Evolutionary conservation across 2,329 filamentous ascomycete species (phyloP).

Genomic region (Neonectria sp.): DNA sequence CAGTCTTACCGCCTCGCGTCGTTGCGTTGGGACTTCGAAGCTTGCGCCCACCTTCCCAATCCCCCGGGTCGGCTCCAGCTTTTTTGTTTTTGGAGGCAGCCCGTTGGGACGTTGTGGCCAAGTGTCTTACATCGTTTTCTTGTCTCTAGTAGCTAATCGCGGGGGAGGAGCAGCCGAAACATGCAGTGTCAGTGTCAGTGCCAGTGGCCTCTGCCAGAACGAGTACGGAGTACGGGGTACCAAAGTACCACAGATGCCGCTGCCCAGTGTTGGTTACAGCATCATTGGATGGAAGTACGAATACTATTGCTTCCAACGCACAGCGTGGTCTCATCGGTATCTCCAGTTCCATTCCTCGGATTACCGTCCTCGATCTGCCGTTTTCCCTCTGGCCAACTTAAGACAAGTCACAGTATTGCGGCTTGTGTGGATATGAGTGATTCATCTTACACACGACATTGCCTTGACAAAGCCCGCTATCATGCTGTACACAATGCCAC

Average conservation of each 20-base stretch:
- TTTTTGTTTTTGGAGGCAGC: constrained; percentile 9
- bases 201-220: not conserved
- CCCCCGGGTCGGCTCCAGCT: constrained; percentile 8
- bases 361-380: constrained; percentile 8
- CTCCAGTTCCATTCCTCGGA: constrained; percentile 2
- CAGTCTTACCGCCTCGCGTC: too few relatives aligned
- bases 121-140: not conserved
- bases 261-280: not conserved
- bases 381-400: not conserved
- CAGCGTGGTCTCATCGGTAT: not conserved
- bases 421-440: constrained; percentile 5
- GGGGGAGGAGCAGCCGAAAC: constrained; percentile 2
- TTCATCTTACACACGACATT: constrained; percentile 27
- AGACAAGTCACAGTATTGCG: constrained; percentile 18
- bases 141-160: not conserved
- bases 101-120: constrained; percentile 8
- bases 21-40: too few relatives aligned
- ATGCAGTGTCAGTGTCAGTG: not conserved
- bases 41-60: constrained; percentile 7
- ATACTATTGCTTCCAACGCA: not conserved
- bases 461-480: constrained; percentile 11
- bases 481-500: constrained; percentile 40
- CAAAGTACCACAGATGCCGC: not conserved
- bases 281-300: not conserved
- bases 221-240: not conserved